phyloP scores from a whole-genome alignment of 768 basidiomycete genomes.

The Trametes elegans region DNA sequence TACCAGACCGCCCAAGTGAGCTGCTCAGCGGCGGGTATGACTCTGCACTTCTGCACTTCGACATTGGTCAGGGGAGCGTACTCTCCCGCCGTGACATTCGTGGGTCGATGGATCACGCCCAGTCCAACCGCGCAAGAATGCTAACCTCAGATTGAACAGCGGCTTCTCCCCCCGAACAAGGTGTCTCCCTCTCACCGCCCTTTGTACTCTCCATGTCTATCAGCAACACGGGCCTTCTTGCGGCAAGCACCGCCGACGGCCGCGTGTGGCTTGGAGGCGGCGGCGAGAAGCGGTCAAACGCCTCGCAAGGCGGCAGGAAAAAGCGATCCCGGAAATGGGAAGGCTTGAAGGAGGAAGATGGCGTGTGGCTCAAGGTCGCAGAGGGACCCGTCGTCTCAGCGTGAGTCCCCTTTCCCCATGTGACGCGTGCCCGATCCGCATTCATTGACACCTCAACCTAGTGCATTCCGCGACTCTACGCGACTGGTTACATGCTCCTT shows the following conservation, averaged over 20 bases:
- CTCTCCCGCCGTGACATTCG: constrained; percentile 62
- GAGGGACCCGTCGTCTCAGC: constrained; percentile 74
- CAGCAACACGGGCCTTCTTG: constrained; percentile 57
- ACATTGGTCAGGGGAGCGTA: constrained; percentile 51
- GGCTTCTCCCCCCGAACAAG: constrained; percentile 40
- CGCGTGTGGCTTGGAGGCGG: constrained; percentile 67
- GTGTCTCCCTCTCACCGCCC: constrained; percentile 67
- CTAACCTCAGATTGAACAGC: background rate
- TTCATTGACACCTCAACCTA: constrained; percentile 22
- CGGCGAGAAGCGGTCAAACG: constrained; percentile 48
- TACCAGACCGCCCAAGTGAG: constrained; percentile 69
- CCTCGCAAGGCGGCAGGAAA: constrained; percentile 28
- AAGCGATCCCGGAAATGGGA: constrained; percentile 70
- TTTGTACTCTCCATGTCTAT: constrained; percentile 67
- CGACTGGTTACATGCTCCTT: constrained; percentile 57
- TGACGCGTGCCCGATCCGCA: background rate
- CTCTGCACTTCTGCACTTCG: constrained; percentile 63
- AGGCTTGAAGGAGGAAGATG: constrained; percentile 53
- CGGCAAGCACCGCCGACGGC: constrained; percentile 76
- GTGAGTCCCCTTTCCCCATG: constrained; percentile 42
- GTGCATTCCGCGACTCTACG: constrained; percentile 48
- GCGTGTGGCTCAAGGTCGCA: constrained; percentile 49
- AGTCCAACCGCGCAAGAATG: too few species aligned
- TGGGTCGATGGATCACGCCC: constrained; percentile 31
- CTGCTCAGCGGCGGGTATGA: constrained; percentile 81